phyloP scores from a whole-genome alignment of 2,329 filamentous ascomycete genomes.

The Botrytis galanthina region DNA sequence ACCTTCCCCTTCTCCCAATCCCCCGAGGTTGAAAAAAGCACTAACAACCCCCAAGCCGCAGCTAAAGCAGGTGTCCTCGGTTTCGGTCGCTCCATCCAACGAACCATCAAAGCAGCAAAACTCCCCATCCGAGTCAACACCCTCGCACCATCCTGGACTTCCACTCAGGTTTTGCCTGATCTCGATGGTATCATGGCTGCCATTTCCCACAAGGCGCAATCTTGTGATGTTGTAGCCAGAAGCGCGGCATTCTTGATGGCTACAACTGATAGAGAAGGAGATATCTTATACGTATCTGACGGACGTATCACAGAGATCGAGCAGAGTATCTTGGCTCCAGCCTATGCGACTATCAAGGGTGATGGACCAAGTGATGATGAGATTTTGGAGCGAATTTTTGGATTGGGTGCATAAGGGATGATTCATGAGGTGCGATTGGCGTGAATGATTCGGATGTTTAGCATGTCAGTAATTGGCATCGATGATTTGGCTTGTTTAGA shows the following conservation, averaged over 20 bases:
- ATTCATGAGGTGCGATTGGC: not conserved
- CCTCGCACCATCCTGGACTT: slow-evolving; percentile 55
- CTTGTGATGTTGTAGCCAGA: slow-evolving; percentile 47
- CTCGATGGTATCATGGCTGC: slow-evolving; percentile 41
- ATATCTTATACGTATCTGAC: slow-evolving; percentile 50
- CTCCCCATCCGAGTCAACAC: slow-evolving; percentile 52
- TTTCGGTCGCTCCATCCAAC: slow-evolving; percentile 48
- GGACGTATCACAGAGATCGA: slow-evolving; percentile 55
- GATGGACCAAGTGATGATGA: slow-evolving; percentile 41
- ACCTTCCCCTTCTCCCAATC: not conserved
- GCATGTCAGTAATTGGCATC: not conserved
- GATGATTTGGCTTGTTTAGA: not conserved
- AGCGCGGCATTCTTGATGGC: slow-evolving; percentile 50
- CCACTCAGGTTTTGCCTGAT: slow-evolving; percentile 47
- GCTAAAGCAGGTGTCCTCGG: slow-evolving; percentile 57
- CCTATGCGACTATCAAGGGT: slow-evolving; percentile 39
- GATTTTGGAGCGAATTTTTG: slow-evolving; percentile 34
- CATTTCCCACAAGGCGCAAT: slow-evolving; percentile 45
- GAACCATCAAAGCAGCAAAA: slow-evolving; percentile 37
- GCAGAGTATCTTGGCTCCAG: slow-evolving; percentile 43
- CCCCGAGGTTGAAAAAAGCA: slow-evolving; percentile 28
- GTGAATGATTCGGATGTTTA: not conserved
- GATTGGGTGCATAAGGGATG: not conserved
- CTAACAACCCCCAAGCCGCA: slow-evolving; percentile 36
- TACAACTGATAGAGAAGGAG: slow-evolving; percentile 48